These are phyloP conservation scores for Plasmodium malariae DNA, from an alignment of 169 alveolate species.

Conservation along the genomic window DNA sequence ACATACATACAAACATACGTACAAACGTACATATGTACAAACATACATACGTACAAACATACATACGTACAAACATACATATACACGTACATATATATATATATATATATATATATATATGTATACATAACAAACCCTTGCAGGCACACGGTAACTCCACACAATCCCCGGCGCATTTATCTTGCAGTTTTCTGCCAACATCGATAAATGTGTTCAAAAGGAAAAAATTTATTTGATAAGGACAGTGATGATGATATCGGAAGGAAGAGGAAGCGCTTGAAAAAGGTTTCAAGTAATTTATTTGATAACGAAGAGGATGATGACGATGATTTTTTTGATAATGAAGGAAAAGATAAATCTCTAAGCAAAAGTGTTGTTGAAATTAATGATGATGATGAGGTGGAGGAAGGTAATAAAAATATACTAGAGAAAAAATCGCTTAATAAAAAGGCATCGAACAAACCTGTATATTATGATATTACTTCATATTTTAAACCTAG, in stretches of 20 bases:
- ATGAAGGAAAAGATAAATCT: conserved; percentile 13
- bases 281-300: conserved; percentile 36
- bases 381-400: conserved; percentile 22
- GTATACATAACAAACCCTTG: background rate
- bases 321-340: background rate
- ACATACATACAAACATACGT: background rate
- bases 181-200: too few species aligned
- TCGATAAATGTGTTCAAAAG: conserved; percentile 45
- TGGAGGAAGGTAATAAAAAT: background rate
- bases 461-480: conserved; percentile 30
- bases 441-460: conserved; percentile 1
- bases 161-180: too few species aligned
- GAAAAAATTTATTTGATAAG: conserved; percentile 12
- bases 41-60: background rate
- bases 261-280: conserved; percentile 47
- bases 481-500: conserved; percentile 43
- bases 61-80: background rate
- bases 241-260: conserved; percentile 43
- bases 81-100: too few species aligned
- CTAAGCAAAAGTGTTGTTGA: background rate
- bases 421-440: background rate
- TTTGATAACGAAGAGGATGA: conserved; percentile 29
- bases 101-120: too few species aligned
- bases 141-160: too few species aligned
- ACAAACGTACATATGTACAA: background rate